A percentile compares a stretch with the other conserved stretches of the same genome.
Evolutionary conservation across 2,329 filamentous ascomycete species (phyloP).

Genomic region (Ilyonectria destructans): DNA sequence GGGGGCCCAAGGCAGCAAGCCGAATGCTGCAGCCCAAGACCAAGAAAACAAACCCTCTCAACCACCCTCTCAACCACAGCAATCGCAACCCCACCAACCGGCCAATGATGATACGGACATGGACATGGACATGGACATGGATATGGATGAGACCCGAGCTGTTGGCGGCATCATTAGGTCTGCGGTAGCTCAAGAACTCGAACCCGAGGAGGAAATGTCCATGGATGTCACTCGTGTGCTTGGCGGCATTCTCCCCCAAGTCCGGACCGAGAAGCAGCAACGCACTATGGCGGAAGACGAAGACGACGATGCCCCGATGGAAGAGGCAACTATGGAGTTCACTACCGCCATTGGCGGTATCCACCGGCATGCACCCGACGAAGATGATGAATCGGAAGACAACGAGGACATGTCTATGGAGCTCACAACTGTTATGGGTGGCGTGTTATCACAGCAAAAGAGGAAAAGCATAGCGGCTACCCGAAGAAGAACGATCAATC

Average conservation of each 20-base stretch:
- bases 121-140: constrained; percentile 64
- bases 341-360: constrained; percentile 86
- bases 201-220: constrained; percentile 80
- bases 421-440: constrained; percentile 77
- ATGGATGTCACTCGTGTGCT: constrained; percentile 94
- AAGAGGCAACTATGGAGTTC: constrained; percentile 81
- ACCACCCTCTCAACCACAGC: constrained; percentile 43
- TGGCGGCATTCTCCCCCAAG: constrained; percentile 80
- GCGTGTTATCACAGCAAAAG: constrained; percentile 61
- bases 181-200: constrained; percentile 59
- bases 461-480: constrained; percentile 43
- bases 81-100: constrained; percentile 28
- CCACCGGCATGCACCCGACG: constrained; percentile 53
- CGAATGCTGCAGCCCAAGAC: constrained; percentile 52
- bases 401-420: constrained; percentile 87
- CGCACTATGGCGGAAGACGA: constrained; percentile 49
- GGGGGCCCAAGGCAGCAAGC: constrained; percentile 70
- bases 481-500: constrained; percentile 45
- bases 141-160: constrained; percentile 72
- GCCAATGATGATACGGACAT: constrained; percentile 53
- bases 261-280: constrained; percentile 29
- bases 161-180: constrained; percentile 69
- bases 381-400: constrained; percentile 57
- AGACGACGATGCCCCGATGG: constrained; percentile 56
- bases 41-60: constrained; percentile 58